Evolutionary conservation across 2,329 filamentous ascomycete species (phyloP).

Genomic region (Beauveria sp.): DNA sequence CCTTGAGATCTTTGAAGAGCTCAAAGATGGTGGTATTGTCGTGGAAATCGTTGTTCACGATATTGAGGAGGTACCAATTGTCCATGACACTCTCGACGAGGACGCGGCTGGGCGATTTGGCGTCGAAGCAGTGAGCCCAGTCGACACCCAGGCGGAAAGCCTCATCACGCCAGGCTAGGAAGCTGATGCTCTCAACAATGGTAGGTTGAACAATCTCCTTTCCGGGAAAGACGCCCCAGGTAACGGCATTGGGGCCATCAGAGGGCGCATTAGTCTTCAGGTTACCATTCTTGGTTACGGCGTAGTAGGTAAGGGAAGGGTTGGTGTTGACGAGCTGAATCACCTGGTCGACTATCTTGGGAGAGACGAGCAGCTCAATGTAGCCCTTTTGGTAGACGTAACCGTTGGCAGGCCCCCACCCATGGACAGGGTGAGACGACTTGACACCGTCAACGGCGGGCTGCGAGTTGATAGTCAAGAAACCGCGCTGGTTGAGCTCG

Average conservation of each 20-base stretch:
- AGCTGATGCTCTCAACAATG: constrained; percentile 97
- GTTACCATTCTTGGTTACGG: constrained; percentile 75
- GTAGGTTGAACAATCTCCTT: constrained; percentile 99
- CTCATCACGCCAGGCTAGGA: constrained; percentile 97
- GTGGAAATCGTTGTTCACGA: constrained; percentile 98
- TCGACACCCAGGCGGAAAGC: constrained; percentile 87
- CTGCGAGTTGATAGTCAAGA: constrained; percentile 96
- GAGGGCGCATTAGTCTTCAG: constrained; percentile 77
- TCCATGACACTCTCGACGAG: constrained; percentile 80
- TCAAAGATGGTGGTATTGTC: constrained; percentile 73
- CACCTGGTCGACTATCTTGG: constrained; percentile 69
- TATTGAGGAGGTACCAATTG: constrained; percentile 90
- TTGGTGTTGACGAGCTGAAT: constrained; percentile 70
- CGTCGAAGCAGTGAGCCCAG: constrained; percentile 87
- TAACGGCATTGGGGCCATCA: constrained; percentile 93
- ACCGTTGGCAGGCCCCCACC: constrained; percentile 90
- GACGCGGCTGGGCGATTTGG: constrained; percentile 65
- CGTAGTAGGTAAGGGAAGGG: constrained; percentile 86
- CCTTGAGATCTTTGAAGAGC: constrained; percentile 70
- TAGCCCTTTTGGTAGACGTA: constrained; percentile 99
- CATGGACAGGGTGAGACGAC: constrained; percentile 78
- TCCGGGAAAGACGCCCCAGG: constrained; percentile 97
- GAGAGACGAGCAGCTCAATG: constrained; percentile 81
- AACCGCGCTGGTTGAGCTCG: constrained; percentile 73
- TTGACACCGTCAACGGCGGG: constrained; percentile 87